Evolutionary conservation across 1,284 basidiomycete genomes (phyloP), one percentile per base, ranked within the genome.

Genomic region (Fomitopsis betulina): DNA sequence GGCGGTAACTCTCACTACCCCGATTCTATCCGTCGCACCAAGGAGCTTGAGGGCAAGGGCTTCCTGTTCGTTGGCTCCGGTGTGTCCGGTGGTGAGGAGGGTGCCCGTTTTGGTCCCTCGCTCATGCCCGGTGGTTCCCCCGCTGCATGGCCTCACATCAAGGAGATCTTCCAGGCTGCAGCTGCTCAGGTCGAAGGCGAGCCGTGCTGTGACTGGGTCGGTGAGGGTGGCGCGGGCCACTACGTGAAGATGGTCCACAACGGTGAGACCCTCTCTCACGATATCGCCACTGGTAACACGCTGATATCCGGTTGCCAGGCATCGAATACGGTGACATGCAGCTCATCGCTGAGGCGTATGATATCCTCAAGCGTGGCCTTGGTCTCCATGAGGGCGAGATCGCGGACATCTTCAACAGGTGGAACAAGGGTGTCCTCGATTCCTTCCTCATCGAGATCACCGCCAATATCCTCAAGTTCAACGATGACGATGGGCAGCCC

Each of bases 271-370:
- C 56, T 53, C 60, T 68, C 62, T 63, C 68, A 68, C 63, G 60
- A 45, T 38, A 60, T 54, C 49, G 32, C 40, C 56, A 43, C 55
- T 61, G 30, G 39, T 57, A 40, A 39, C 59, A 50, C 60, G 60
- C 53, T 59, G 35, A 62, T 64, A 58, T 49, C 58, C 54, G 40
- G 45, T 32, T 30, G 53, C 60, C 66, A 92, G 90, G 94, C 81
- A 98, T 98, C 75, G 95, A 98, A 77, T 99, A 99, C 77, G 97
- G 97, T 77, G 97, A 99, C 80, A 99, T 99, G 97, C 97, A 99
- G 78, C 82, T 99, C 73, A 99, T 99, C 69, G 93, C 94, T 66
- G 97, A 99, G 79, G 94, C 92, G 19, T 98, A 97, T 75, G 95
- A 98, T 75, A 98, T 99, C 76, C 89, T 99, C 73, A 97, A 96